These are phyloP conservation scores for Lactarius deliciosus DNA, from an alignment of 768 basidiomycete genomes.

Conservation along the genomic window DNA sequence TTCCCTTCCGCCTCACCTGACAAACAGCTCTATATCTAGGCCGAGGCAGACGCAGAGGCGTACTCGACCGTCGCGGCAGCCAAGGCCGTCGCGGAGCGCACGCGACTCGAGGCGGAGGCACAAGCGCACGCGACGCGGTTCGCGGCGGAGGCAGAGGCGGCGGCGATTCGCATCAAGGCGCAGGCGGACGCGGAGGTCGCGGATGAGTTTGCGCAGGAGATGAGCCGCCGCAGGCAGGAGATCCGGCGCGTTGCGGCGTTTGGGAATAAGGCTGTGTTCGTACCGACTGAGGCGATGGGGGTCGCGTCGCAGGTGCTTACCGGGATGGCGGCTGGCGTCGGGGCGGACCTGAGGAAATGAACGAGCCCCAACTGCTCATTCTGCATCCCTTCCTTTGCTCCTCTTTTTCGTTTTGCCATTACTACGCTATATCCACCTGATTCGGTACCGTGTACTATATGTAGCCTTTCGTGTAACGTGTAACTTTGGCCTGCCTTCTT, in stretches of 20 bases:
- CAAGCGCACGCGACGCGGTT: slow-evolving; percentile 76
- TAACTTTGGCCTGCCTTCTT: neutral
- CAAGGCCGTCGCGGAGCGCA: slow-evolving; percentile 65
- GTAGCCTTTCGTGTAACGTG: too few relatives aligned
- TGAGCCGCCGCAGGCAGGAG: slow-evolving; percentile 69
- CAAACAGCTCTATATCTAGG: slow-evolving; percentile 35
- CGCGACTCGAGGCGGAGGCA: slow-evolving; percentile 71
- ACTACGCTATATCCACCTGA: neutral
- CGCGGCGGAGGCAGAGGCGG: slow-evolving; percentile 72
- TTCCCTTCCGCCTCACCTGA: neutral
- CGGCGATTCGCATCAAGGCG: slow-evolving; percentile 63
- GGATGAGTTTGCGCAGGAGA: slow-evolving; percentile 72
- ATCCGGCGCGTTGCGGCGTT: slow-evolving; percentile 61
- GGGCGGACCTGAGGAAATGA: slow-evolving; percentile 32
- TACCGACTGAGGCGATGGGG: slow-evolving; percentile 60
- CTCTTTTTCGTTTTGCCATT: neutral
- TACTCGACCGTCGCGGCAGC: slow-evolving; percentile 73
- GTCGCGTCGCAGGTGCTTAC: slow-evolving; percentile 56
- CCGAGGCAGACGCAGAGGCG: slow-evolving; percentile 73
- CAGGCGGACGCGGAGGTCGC: slow-evolving; percentile 58
- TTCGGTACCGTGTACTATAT: neutral
- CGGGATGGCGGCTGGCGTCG: slow-evolving; percentile 72
- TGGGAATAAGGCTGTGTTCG: slow-evolving; percentile 68
- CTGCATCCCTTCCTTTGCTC: neutral
- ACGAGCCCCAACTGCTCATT: neutral